Base-by-base conservation (phyloP, 202 grass and related monocot genomes). In the Saccharum hybrid region DNA sequence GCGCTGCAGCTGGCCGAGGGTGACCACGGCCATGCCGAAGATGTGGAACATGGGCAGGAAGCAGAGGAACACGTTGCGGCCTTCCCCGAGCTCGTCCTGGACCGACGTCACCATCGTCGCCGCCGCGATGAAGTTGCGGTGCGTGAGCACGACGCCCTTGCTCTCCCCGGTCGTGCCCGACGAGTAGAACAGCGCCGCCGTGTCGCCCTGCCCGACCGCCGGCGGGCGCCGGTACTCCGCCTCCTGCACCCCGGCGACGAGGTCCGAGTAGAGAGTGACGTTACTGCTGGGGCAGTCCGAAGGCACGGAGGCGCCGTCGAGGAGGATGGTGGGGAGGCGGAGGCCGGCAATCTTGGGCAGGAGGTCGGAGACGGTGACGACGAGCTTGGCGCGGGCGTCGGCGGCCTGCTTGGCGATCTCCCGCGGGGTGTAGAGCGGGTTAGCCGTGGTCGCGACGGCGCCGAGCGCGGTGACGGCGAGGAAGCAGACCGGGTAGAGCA, bases 31-130 rank as follows among this genome's bases (percentile, higher is more conserved):
- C 28, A 98, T 78, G 68, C 95, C 92, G 62, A 93, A 98, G 63
- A 98, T 90, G 79, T 98, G 95, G 81, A 93, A 94, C 95, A 98
- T 98, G 51, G 95, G 95, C 11, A 98, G 82, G 88, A 98, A 98
- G 89, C 95, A 98, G 82, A 98, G 82, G 85, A 90, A 88, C 15
- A 90, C 86, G 73, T 93, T 94, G 26, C 37, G 90, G 0, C 74
- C 87, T 9, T 98, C 95, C 10, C 82, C 73, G 16, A 19, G 56
- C 22, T 57, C 23, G 59, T 94, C 82, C 80, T 98, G 95, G 78
- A 94, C 90, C 36, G 84, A 59, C 1, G 92, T 93, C 51, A 79
- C 70, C 95, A 88, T 91, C 6, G 66, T 71, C 46, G 74, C 83
- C 28, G 90, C 15, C 3, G 85, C 74, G 31, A 98, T 88, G 79